Evolutionary conservation across 331 rosid genomes (phyloP).

Genomic region (Malus hybrid): DNA sequence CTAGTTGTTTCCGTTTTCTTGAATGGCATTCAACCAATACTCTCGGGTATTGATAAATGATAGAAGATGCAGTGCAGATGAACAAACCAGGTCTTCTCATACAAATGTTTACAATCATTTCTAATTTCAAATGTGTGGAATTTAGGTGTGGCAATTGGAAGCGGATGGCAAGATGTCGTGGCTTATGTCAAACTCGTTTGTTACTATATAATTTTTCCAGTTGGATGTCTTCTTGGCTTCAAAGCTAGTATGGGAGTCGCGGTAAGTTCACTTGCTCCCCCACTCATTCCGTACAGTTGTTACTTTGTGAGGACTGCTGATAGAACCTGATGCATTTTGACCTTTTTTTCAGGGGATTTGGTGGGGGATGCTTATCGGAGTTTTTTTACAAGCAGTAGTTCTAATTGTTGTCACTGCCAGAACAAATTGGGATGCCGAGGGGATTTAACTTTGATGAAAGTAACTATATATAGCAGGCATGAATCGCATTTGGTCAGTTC

Average conservation of each 20-base stretch:
- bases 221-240: constrained; percentile 77
- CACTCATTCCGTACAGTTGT: neutral
- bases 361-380: constrained; percentile 92
- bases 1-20: constrained; percentile 66
- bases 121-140: neutral
- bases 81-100: neutral
- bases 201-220: constrained; percentile 54
- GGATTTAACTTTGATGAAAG: neutral
- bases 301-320: neutral
- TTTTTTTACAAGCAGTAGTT: constrained; percentile 49
- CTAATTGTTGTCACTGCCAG: constrained; percentile 53
- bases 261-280: constrained; percentile 30
- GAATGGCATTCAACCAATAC: constrained; percentile 73
- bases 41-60: constrained; percentile 38
- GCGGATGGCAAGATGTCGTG: constrained; percentile 85
- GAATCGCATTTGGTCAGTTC: neutral
- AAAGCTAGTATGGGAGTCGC: constrained; percentile 62
- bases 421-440: constrained; percentile 73
- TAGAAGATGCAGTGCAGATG: neutral
- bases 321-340: neutral
- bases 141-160: constrained; percentile 74
- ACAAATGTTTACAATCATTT: neutral
- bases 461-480: neutral
- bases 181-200: constrained; percentile 63
- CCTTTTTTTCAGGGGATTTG: constrained; percentile 55